Base-by-base conservation (phyloP, 2,329 filamentous ascomycete genomes). In the Xylaria sp. region DNA sequence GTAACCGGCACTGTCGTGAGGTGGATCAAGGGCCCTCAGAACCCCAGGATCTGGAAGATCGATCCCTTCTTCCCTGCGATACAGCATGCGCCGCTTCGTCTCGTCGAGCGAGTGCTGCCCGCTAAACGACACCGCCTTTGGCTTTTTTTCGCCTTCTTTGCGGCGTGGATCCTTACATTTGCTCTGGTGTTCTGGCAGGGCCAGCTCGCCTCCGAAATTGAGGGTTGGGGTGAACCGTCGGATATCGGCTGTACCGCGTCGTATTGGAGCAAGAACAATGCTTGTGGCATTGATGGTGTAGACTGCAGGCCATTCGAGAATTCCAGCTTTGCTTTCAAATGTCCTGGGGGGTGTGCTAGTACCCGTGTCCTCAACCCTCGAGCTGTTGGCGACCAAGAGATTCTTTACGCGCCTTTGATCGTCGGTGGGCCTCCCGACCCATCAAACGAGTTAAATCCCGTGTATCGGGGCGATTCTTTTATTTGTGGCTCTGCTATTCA, bases 391-490 rank as follows among this genome's bases (percentile, higher is more conserved):
- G 84, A 87, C 65, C 82, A 88, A 68, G 85, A 89, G 66, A 78
- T 91, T 52, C 79, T 84, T 46, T 92, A 92, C 71, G 78, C 76
- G 23, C 79, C 87, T 0, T 73, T 91, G n/a, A 83, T 92, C 2
- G 80, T 92, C 25, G 90, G 90, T n/a, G 89, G 89, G 0, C 85
- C 86, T 0, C 75, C 80, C 4, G 76, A 77, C 49, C 77, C 81
- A 27, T 68, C 71, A 5, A 74, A 72, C 29, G 72, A 77, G 17
- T 70, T 74, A 3, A 65, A 75, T 31, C 83, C 89, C 0, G 80
- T 90, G 21, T 98, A 98, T 74, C 90, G 95, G 17, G 92, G 90
- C 9, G 93, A 97, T 76, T 96, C 92, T 13, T 96, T 91, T 77
- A 89, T 97, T 56, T 97, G 93, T 72, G 89, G 87, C 60, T 84